Evolutionary conservation across 2,329 filamentous ascomycete species (phyloP).

Genomic region (Aurifilum marmelostoma): DNA sequence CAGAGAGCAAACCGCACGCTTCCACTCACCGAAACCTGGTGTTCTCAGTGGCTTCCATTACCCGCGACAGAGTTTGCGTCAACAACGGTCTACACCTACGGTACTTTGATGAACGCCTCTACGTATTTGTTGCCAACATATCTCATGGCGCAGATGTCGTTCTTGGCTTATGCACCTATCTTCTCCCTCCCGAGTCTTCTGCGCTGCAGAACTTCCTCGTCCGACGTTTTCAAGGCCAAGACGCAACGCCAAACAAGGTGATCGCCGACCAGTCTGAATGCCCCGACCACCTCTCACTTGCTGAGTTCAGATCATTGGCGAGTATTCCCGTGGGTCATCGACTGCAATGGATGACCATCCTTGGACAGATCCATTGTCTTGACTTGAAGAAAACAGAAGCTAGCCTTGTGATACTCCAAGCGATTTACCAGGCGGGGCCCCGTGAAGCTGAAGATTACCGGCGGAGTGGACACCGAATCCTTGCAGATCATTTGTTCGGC

Average conservation of each 20-base stretch:
- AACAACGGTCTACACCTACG: slow-evolving; percentile 48
- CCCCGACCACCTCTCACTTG: slow-evolving; percentile 50
- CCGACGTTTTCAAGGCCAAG: slow-evolving; percentile 34
- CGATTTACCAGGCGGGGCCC: slow-evolving; percentile 51
- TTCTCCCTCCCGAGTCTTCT: slow-evolving; percentile 37
- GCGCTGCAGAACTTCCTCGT: slow-evolving; percentile 46
- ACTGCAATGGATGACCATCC: slow-evolving; percentile 61
- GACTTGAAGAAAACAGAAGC: slow-evolving; percentile 56
- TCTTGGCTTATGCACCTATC: slow-evolving; percentile 44
- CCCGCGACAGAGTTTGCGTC: slow-evolving; percentile 45
- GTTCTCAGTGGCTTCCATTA: slow-evolving; percentile 29
- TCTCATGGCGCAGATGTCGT: slow-evolving; percentile 30
- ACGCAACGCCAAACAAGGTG: slow-evolving; percentile 50
- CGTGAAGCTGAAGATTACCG: slow-evolving; percentile 24
- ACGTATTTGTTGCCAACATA: slow-evolving; percentile 30
- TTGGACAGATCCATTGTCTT: slow-evolving; percentile 52
- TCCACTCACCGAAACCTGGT: slow-evolving; percentile 40
- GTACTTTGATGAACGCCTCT: slow-evolving; percentile 41
- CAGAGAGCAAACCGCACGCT: slow-evolving; percentile 41
- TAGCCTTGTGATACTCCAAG: slow-evolving; percentile 51
- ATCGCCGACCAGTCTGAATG: slow-evolving; percentile 54
- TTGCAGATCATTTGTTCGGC: slow-evolving; percentile 42
- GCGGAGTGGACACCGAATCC: slow-evolving; percentile 42
- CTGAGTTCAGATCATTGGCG: slow-evolving; percentile 59
- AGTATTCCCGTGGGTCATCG: slow-evolving; percentile 50